These are phyloP conservation scores for Paracamarosporium sp. DNA, from an alignment of 2,329 filamentous ascomycete genomes.

Conservation along the genomic window DNA sequence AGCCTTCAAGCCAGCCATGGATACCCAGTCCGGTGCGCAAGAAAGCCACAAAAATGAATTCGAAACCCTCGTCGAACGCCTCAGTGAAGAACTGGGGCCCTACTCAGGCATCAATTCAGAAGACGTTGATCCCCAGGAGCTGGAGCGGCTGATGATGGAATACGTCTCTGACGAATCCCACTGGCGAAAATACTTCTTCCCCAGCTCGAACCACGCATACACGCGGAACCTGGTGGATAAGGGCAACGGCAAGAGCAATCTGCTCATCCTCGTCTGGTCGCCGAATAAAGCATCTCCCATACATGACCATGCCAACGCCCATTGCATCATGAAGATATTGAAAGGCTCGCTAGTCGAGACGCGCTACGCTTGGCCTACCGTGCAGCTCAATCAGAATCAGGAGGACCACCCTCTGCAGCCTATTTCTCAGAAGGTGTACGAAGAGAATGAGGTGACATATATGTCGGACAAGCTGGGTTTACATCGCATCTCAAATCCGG, in stretches of 20 bases:
- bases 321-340: conserved; percentile 91
- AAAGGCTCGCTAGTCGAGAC: conserved; percentile 82
- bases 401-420: conserved; percentile 63
- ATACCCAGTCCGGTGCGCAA: conserved; percentile 29
- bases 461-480: conserved; percentile 90
- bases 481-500: conserved; percentile 80
- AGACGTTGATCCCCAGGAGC: conserved; percentile 76
- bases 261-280: conserved; percentile 87
- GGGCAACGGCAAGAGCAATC: conserved; percentile 81
- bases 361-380: conserved; percentile 74
- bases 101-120: conserved; percentile 82
- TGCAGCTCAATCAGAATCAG: conserved; percentile 53
- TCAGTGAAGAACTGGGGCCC: conserved; percentile 77
- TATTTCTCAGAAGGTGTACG: conserved; percentile 72
- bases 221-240: conserved; percentile 90
- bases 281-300: conserved; percentile 84
- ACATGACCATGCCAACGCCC: conserved; percentile 80
- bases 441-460: conserved; percentile 79
- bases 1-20: neutral
- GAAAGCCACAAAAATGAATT: conserved; percentile 54
- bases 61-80: conserved; percentile 72
- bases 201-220: conserved; percentile 74
- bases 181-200: conserved; percentile 78
- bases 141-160: conserved; percentile 74
- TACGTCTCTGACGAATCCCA: conserved; percentile 74